These are phyloP conservation scores for Pisolithus thermaeus DNA, from an alignment of 1,284 basidiomycete species.

Conservation along the genomic window DNA sequence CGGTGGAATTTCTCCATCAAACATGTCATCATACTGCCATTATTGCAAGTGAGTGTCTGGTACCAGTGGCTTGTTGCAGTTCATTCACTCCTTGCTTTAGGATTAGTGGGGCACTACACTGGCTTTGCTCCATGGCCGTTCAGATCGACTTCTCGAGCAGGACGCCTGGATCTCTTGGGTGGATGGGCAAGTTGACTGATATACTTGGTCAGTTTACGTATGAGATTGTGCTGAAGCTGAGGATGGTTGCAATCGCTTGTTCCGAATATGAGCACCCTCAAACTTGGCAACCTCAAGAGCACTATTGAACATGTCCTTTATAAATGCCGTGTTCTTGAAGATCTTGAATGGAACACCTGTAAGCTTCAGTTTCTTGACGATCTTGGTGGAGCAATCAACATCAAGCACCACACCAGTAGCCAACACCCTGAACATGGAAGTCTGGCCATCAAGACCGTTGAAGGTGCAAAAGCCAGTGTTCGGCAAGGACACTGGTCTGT, in stretches of 20 bases:
- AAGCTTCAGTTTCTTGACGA: slow-evolving; percentile 98
- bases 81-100: no score
- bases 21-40: no score
- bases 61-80: no score
- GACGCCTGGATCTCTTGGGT: slow-evolving; percentile 48
- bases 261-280: slow-evolving; percentile 93
- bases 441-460: slow-evolving; percentile 71
- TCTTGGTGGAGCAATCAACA: slow-evolving; percentile 86
- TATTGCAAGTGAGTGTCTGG: no score
- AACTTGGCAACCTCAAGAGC: slow-evolving; percentile 97
- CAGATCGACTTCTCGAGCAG: slow-evolving; percentile 28
- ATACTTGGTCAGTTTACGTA: slow-evolving; percentile 66
- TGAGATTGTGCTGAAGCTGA: slow-evolving; percentile 50
- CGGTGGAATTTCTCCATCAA: no score
- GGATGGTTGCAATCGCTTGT: slow-evolving; percentile 55
- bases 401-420: slow-evolving; percentile 96
- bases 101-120: no score
- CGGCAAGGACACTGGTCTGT: slow-evolving; percentile 85
- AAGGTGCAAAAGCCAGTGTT: slow-evolving; percentile 98
- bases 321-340: no score
- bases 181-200: slow-evolving; percentile 62
- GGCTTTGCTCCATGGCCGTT: slow-evolving; percentile 39
- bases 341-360: slow-evolving; percentile 69
- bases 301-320: no score
- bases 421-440: slow-evolving; percentile 80